These are phyloP conservation scores for Boletus semigastroideus DNA, from an alignment of 1,284 basidiomycete genomes.

Conservation along the genomic window DNA sequence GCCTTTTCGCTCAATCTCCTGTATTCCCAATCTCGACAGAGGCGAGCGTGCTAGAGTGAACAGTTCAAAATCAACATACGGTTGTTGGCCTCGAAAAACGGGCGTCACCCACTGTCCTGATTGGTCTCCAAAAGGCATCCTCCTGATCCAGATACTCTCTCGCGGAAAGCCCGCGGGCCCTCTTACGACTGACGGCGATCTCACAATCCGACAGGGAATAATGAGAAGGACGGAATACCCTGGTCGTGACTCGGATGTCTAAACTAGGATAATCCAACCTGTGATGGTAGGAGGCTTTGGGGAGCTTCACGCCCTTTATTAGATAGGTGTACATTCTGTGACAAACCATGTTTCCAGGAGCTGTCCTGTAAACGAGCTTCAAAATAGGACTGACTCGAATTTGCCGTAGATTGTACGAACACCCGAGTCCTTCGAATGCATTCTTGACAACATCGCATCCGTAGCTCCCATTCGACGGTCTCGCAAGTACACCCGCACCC, in stretches of 20 bases:
- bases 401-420: background rate
- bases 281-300: background rate
- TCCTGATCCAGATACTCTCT: background rate
- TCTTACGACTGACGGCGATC: background rate
- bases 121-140: background rate
- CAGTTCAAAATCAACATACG: background rate
- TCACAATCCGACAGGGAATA: conserved; percentile 8
- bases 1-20: too few species aligned
- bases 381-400: background rate
- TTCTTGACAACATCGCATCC: conserved; percentile 36
- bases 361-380: conserved; percentile 9
- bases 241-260: accelerated
- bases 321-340: background rate
- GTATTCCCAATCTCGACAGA: conserved; percentile 9
- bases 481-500: conserved; percentile 32
- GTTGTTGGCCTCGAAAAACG: background rate
- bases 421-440: conserved; percentile 32
- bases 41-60: conserved; percentile 4
- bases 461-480: conserved; percentile 38
- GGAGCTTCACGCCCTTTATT: background rate
- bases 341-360: too few species aligned
- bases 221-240: accelerated
- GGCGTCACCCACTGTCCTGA: conserved; percentile 6
- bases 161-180: background rate
- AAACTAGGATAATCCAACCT: background rate